Evolutionary conservation across 768 basidiomycete species (phyloP), one percentile per base, ranked within the genome.

Genomic region (Boletus bicolor): DNA sequence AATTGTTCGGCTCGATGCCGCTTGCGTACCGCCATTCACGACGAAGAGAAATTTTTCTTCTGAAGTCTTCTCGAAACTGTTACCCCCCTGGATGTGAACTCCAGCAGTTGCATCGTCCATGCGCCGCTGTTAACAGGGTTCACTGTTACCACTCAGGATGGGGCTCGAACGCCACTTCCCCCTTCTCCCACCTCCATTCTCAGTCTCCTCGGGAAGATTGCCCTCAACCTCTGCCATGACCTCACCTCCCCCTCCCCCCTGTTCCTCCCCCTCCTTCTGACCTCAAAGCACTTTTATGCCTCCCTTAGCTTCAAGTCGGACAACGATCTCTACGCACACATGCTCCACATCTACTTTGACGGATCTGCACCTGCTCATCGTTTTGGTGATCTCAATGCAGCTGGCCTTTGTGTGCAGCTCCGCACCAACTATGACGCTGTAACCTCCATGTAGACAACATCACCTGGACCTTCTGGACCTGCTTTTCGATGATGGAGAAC

Each of bases 341-440:
- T 90, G 7, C 89, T 82, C 63, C 72, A 73, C 14, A 53, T 67
- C 65, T 79, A 76, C 64, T 89, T 89, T 72, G 87, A 89, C 66
- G 49, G 59, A 2, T 68, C 70, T 26, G 82, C 87, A 0, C 72
- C 81, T 42, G 34, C 57, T 1, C 79, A 88, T 24, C 77, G 89
- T 42, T 77, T 85, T 54, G 67, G 71, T 14, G 72, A 74, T 0
- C 66, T 62, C 61, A 80, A 63, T 64, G 79, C 60, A 28, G 60
- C 26, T 35, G 70, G 51, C 64, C 74, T 73, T 73, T 72, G 65
- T 54, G 45, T 24, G 44, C 80, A 71, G 67, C 82, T 75, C 61
- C 71, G 56, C 63, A 70, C 54, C 53, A 80, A 70, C 72, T 77
- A 62, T 47, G 24, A 12, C 37, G 63, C 72, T 5, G 64, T 24